Evolutionary conservation across 805 yeast genomes (phyloP).

Genomic region (Candida ulmi): DNA sequence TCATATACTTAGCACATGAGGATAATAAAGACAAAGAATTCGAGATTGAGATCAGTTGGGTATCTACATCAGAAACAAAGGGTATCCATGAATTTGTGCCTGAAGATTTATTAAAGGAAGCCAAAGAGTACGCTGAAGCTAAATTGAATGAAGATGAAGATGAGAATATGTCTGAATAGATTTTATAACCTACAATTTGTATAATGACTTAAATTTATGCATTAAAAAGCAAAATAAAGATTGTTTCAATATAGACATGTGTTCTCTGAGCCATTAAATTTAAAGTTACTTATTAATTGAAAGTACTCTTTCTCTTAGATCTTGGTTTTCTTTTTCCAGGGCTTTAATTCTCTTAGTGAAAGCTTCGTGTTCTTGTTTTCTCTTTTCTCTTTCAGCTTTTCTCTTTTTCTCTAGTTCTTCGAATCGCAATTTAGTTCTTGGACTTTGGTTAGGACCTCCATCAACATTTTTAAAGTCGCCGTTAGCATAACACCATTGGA

Average conservation of each 20-base stretch:
- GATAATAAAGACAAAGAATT: slow-evolving; percentile 97
- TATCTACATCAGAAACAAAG: slow-evolving; percentile 64
- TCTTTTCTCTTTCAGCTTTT: slow-evolving; percentile 66
- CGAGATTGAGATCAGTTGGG: slow-evolving; percentile 93
- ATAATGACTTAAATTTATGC: not conserved
- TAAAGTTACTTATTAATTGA: too few relatives aligned
- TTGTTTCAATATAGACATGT: too few relatives aligned
- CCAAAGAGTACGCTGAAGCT: slow-evolving; percentile 75
- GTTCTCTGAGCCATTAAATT: too few relatives aligned
- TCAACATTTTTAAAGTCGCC: slow-evolving; percentile 4
- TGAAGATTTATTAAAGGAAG: slow-evolving; percentile 72
- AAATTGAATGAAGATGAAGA: slow-evolving; percentile 74
- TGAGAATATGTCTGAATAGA: slow-evolving; percentile 32
- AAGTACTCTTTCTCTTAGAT: slow-evolving; percentile 27
- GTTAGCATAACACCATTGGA: slow-evolving; percentile 15
- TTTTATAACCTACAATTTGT: not conserved
- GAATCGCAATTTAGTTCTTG: slow-evolving; percentile 43
- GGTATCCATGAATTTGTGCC: slow-evolving; percentile 82
- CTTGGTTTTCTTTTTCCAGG: slow-evolving; percentile 49
- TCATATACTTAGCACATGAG: slow-evolving; percentile 91
- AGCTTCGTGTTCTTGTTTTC: slow-evolving; percentile 55
- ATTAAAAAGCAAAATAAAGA: too few relatives aligned
- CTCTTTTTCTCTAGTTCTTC: slow-evolving; percentile 60
- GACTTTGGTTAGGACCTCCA: slow-evolving; percentile 15
- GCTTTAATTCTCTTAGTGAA: slow-evolving; percentile 45